Evolutionary conservation across 2,329 filamentous ascomycete genomes (phyloP), one percentile per base, ranked within the genome.

Genomic region (Claviceps capensis): DNA sequence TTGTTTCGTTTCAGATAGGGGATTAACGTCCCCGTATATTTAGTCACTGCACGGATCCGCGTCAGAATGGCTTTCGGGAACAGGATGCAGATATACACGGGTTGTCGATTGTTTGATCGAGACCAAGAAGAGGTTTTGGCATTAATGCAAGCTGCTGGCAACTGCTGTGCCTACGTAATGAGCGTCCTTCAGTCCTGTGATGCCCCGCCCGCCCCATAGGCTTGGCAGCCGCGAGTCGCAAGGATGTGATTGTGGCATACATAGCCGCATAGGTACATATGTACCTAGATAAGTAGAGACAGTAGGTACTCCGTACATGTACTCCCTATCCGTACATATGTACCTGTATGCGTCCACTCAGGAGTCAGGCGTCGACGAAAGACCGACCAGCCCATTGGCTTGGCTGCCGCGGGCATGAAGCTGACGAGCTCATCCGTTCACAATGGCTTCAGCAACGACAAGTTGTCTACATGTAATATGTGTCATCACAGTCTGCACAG

Each of bases 21-120:
- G 22, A 16, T 37, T 22, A 11, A 13, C 19, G 26, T 45, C 41
- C 41, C 17, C 30, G 23, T 30, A 36, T 44, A 17, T 19, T 36
- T 37, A 14, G 34, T 30, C 38, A n/a, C 36, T 37, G 13, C 7
- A n/a, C 26, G 5, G 13, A 36, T 17, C 19, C n/a, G 17, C 17
- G n/a, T 44, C 17, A 30, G 11, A 14, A 45, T n/a, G 14, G 4
- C 17, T 22, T 13, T 14, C 14, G 9, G 17, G 16, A 37, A 47
- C 14, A 16, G 23, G 3, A 9, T 14, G 26, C 19, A 19, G 26
- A 23, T 19, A n/a, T 47, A 46, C 36, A 16, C 36, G 13, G 42
- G 30, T 43, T 17, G 44, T 37, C 36, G 48, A 53, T 40, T 51
- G 41, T 46, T 46, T 45, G 45, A 49, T 41, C 40, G 45, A 51